Evolutionary conservation across 1,284 basidiomycete genomes (phyloP), one percentile per base, ranked within the genome.

Genomic region (Moesziomyces antarcticus): DNA sequence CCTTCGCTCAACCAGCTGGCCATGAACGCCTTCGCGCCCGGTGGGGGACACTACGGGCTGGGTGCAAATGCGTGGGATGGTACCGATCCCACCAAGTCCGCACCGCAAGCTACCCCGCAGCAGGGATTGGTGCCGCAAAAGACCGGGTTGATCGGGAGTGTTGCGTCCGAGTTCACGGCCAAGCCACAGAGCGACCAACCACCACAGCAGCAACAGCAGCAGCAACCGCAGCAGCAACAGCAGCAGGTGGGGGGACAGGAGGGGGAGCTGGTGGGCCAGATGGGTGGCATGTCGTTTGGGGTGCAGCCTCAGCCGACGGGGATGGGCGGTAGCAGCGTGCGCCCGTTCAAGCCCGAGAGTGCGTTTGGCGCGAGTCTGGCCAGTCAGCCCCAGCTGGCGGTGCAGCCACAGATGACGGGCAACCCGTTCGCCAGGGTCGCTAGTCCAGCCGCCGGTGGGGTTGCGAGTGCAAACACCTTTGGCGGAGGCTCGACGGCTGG

Each of bases 1-100:
- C 93, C 92, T 11, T 92, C 92, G 1, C 86, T 97, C 78, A 89
- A 92, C 84, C 91, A 97, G 79, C 85, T 97, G 9, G 88, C 91
- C 1, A 89, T 88, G 85, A 88, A 88, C 35, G 73, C 84, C 8
- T 82, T 81, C 20, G 68, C 59, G 18, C 75, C 71, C 16, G 62
- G 45, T 20, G 75, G 75, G 5, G 75, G 77, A 3, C 60, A 73
- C 47, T 79, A 80, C 44, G 59, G 75, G 3, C 73, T 78, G 6
- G 78, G 76, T 10, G 74, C 76, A 21, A 54, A 70, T 33, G 78
- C 75, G 0, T 82, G 81, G 72, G 66, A 81, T 43, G 75, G 75
- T 0, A 58, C 49, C 18, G 59, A 53, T 18, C 51, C 61, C 4
- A 62, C 62, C 16, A 62, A 57, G 21, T 45, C 22, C 35, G n/a